Base-by-base conservation (phyloP, 257 asterid species). In the Solanum pimpinellifolium region DNA sequence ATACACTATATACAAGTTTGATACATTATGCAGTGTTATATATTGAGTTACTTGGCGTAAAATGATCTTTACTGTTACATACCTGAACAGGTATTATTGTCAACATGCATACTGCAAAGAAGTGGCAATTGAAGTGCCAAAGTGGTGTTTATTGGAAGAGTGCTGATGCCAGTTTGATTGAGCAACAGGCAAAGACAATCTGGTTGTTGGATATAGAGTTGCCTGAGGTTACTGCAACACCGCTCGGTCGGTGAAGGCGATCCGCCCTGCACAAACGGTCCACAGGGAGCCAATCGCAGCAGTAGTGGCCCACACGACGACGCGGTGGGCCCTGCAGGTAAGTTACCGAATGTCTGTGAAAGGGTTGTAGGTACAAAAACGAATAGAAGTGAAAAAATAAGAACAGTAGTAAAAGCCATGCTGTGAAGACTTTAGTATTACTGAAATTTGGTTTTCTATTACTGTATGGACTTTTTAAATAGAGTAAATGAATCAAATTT, bases 71-170 rank as follows among this genome's bases (percentile, higher is more conserved):
- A 11, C 10, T 68, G 39, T 27, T 29, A 68, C 74, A 27, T 68
- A 27, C 75, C 95, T 87, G 92, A 86, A 87, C 98, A 95, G 84
- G 88, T 68, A 59, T 95, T 90, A 60, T 89, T 35, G 85, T 72
- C 89, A 6, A 87, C 87, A 14, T 86, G 85, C 86, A 94, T 92
- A 35, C 72, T 88, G 86, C 98, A 95, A 13, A 93, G 90, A 73
- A 12, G 37, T n/a, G 97, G 98, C n/a, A 95, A 83, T 89, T 92
- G 92, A 69, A 92, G 95, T 14, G 98, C 98, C 21, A 90, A 92
- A 9, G 95, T 92, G 10, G 88, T 78, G 84, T 94, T 94, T 88
- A 95, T 88, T 11, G 98, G 95, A 39, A 91, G 85, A 15, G 91
- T 85, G 65, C 86, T 86, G 73, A 87, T 81, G n/a, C 88, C 42